phyloP scores from a whole-genome alignment of 352 stramenopile genomes.

The Phytophthora hibernalis region DNA sequence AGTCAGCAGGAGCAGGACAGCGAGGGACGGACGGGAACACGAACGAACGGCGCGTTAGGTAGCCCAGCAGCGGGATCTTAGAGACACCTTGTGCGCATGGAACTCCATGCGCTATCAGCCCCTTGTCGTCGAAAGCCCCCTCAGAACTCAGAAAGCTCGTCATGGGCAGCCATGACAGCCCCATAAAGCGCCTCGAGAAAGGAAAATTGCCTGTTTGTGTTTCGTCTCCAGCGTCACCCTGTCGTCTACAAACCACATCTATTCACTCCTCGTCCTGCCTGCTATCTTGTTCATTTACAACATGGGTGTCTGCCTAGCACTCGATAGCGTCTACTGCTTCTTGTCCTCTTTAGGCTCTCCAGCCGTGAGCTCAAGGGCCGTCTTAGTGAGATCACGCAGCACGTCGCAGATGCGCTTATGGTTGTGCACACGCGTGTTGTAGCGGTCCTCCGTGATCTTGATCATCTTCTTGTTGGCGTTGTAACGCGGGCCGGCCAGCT shows the following conservation, averaged over 20 bases:
- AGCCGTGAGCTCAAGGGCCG: constrained; percentile 60
- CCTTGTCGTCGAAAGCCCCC: constrained; percentile 27
- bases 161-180: constrained; percentile 32
- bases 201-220: constrained; percentile 41
- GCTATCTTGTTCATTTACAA: constrained; percentile 26
- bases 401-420: constrained; percentile 89
- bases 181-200: constrained; percentile 41
- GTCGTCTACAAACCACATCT: constrained; percentile 4
- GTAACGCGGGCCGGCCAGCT: constrained; percentile 80
- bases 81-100: constrained; percentile 40
- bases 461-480: constrained; percentile 80
- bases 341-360: constrained; percentile 28
- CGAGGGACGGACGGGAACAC: constrained; percentile 14
- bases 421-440: constrained; percentile 81
- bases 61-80: constrained; percentile 40
- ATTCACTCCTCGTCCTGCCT: constrained; percentile 12
- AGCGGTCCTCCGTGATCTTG: constrained; percentile 85
- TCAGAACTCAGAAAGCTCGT: constrained; percentile 30
- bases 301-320: constrained; percentile 3
- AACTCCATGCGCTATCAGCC: constrained; percentile 22
- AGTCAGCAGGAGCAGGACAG: constrained; percentile 27
- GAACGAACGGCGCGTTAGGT: constrained; percentile 26
- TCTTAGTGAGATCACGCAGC: constrained; percentile 76
- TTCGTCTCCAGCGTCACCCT: neutral
- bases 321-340: constrained; percentile 20